phyloP scores from a whole-genome alignment of 2,329 filamentous ascomycete genomes.

The Ilyonectria destructans region DNA sequence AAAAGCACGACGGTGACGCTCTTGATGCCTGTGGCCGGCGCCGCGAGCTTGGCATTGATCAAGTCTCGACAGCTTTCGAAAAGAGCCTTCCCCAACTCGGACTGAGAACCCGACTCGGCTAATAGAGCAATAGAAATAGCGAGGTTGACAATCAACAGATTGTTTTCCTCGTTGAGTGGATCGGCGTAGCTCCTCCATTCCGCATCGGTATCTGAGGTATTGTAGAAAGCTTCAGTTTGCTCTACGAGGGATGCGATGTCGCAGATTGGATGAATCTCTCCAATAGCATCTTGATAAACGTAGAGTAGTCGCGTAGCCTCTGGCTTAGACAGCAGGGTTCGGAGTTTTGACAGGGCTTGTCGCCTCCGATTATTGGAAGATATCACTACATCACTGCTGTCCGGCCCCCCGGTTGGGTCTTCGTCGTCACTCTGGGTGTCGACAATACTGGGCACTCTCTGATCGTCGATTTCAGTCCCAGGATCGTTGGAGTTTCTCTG shows the following conservation, averaged over 20 bases:
- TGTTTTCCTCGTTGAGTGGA: neutral
- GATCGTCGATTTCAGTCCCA: neutral
- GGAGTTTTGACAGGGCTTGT: too few species aligned
- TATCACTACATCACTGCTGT: too few species aligned
- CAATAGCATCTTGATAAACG: constrained; percentile 14
- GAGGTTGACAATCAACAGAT: constrained; percentile 12
- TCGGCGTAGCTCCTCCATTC: too few species aligned
- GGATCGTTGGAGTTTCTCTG: too few species aligned
- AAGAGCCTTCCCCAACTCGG: neutral
- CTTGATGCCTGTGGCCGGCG: constrained; percentile 1
- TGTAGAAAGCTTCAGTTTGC: neutral
- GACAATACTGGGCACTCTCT: neutral
- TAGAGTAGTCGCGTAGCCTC: constrained; percentile 5
- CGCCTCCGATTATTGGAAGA: too few species aligned
- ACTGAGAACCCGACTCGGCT: neutral
- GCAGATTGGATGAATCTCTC: constrained; percentile 6
- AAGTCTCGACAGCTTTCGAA: constrained; percentile 7
- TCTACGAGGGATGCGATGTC: neutral
- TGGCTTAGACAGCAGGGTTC: neutral
- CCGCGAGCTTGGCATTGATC: constrained; percentile 2
- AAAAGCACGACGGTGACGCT: neutral
- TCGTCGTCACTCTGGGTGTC: too few species aligned
- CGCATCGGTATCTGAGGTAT: too few species aligned
- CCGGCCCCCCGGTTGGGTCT: too few species aligned
- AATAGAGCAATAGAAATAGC: constrained; percentile 4